Conservation (phyloP, 179 eudicot genomes). For the Sideroxylon spinosum region DNA sequence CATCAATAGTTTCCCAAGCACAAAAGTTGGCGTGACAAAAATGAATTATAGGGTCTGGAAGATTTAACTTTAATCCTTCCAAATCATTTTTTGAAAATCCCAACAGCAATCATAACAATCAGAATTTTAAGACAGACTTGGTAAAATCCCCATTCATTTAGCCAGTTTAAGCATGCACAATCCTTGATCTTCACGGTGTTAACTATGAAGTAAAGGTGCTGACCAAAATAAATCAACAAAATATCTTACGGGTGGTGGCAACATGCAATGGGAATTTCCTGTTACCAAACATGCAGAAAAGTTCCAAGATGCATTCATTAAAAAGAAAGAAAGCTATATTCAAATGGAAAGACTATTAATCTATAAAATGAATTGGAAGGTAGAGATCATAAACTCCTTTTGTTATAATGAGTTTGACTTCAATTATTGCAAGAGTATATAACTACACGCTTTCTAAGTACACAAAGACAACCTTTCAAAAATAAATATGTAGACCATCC, state of each 20-base stretch:
- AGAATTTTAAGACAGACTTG: not conserved
- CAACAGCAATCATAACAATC: no score
- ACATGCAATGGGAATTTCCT: not conserved
- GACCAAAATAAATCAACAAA: slow-evolving; percentile 5
- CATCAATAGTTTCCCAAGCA: not conserved
- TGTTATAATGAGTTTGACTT: not conserved
- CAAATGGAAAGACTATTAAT: not conserved
- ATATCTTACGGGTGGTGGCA: not conserved
- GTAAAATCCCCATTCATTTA: not conserved
- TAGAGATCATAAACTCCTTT: not conserved
- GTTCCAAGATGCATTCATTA: not conserved
- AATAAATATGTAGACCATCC: not conserved
- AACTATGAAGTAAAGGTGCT: not conserved
- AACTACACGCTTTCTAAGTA: not conserved
- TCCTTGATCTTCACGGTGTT: not conserved
- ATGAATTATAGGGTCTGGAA: not conserved
- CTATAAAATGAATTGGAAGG: not conserved
- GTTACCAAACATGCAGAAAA: not conserved
- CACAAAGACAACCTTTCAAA: no score
- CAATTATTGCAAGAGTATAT: not conserved
- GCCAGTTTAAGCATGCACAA: not conserved
- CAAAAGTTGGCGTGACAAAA: not conserved
- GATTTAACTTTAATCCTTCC: not conserved
- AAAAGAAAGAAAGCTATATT: not conserved
- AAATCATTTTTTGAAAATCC: not conserved